Base-by-base conservation (phyloP, 305 asterid species). In the Fraxinus latifolia region DNA sequence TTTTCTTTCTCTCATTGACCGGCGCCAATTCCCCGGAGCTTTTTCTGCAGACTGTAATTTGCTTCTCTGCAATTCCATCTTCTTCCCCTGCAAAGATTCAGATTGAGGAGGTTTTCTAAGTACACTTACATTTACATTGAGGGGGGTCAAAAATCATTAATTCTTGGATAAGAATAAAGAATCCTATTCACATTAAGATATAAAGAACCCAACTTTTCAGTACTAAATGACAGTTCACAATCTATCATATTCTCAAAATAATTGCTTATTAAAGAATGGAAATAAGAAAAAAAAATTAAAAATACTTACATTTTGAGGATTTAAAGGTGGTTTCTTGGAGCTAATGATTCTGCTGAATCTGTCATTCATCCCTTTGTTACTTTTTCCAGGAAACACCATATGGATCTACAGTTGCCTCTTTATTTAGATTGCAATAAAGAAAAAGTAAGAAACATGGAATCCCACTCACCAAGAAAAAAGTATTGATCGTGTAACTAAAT, bases 271-370 rank as follows among this genome's bases (percentile, higher is more conserved):
- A 53, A 53, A n/a, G 21, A n/a, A 53, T 67, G 32, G 25, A 32
- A 55, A 79, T 60, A 25, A n/a, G 50, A 37, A 47, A 14, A 11
- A 7, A 50, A 12, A 80, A 50, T 4, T 0, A 60, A 60, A 65
- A 25, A 65, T 73, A 84, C 87, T 81, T 83, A 86, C 89, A 74
- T 84, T 84, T 83, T 84, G 87, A 77, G 88, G 88, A 86, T 23
- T 37, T 78, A 86, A 86, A 77, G 84, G 55, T 70, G 82, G 76
- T 84, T 88, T 86, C 83, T 79, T 86, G 81, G 84, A 50, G n/a
- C 76, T 85, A 5, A 60, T 32, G 77, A 65, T 39, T 0, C 14
- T 65, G 23, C 62, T 71, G 76, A 70, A 39, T 76, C 81, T 82
- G 78, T 74, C 74, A 77, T 80, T 84, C 91, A 88, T 84, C 74